Base-by-base conservation (phyloP, 176 grass and related monocot species). In the Avena eriantha region DNA sequence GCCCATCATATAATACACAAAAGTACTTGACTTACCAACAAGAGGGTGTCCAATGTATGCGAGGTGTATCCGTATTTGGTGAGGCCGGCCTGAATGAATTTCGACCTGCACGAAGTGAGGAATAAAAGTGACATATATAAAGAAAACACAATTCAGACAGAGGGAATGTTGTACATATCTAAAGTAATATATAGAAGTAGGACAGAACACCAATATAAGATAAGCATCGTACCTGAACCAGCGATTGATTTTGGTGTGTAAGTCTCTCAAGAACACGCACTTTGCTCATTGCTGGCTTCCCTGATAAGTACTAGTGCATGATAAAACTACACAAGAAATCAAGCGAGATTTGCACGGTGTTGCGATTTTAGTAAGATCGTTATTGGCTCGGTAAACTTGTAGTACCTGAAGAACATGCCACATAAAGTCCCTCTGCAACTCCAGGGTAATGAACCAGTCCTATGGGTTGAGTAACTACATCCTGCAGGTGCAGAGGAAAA, bases 41-140 rank as follows among this genome's bases (percentile, higher is more conserved):
- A 98, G 96, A 79, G 93, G 92, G 87, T 95, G 92, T 17, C 96
- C 92, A 78, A 90, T 84, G 68, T 86, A 95, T 81, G 92, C 86
- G 86, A 98, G 85, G 59, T 98, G 93, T 80, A 98, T 98, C 10
- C 88, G 80, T 51, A 98, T 98, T 92, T 98, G 93, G 64, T 94
- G 93, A 33, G 92, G 93, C 43, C 91, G 86, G 77, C 96, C 96
- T 82, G 93, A 94, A 89, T 95, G 88, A 47, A 98, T 98, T 65
- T 98, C 86, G 26, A 98, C 92, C 96, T 94, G 78, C 79, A 89
- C 74, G 69, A 72, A 83, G 84, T 54, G 51, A 90, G 39, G 15
- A 80, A 51, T 77, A 61, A 78, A 21, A 43, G 71, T 53, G 57
- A 3, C 23, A 82, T 82, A 82, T 77, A 17, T 56, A 85, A 78